Conservation (phyloP, 2,329 filamentous ascomycete species). For the Tetracladium maxilliforme region DNA sequence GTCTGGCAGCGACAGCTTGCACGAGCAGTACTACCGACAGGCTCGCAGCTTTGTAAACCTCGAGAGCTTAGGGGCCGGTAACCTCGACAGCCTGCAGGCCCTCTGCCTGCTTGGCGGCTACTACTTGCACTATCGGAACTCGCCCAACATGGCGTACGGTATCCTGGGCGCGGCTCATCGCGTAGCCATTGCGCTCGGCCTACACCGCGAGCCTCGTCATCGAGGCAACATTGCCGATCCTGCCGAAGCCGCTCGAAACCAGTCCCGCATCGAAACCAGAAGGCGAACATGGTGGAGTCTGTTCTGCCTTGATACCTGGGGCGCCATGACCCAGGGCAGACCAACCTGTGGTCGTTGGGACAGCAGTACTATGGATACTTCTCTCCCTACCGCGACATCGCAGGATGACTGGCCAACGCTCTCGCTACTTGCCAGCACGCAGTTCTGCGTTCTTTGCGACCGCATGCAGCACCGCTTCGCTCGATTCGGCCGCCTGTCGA, state of each 20-base stretch:
- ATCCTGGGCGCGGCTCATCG: conserved; percentile 8
- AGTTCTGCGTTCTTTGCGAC: too few relatives aligned
- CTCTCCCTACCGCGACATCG: too few relatives aligned
- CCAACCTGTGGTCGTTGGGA: too few relatives aligned
- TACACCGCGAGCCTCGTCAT: conserved; percentile 7
- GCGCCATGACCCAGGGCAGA: conserved; percentile 23
- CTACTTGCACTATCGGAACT: conserved; percentile 10
- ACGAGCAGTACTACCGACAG: conserved; percentile 1
- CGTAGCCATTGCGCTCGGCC: conserved; percentile 7
- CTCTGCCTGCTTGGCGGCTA: conserved; percentile 8
- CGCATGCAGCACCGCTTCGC: too few relatives aligned
- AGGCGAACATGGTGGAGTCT: conserved; percentile 26
- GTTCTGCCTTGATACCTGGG: conserved; percentile 26
- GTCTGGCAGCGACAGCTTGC: conserved; percentile 4
- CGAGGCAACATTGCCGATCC: conserved; percentile 1
- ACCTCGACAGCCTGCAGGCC: conserved; percentile 9
- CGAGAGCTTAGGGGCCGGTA: conserved; percentile 2
- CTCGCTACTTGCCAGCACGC: too few relatives aligned
- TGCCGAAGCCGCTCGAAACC: not conserved
- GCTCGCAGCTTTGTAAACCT: conserved; percentile 1
- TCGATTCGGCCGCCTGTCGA: too few relatives aligned
- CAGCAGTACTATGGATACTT: too few relatives aligned
- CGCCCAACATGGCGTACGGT: conserved; percentile 10
- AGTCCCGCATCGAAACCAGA: conserved; percentile 5
- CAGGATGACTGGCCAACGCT: too few relatives aligned